These are phyloP conservation scores for Aspergillus sp. DNA, from an alignment of 2,329 filamentous ascomycete species.

Conservation along the genomic window DNA sequence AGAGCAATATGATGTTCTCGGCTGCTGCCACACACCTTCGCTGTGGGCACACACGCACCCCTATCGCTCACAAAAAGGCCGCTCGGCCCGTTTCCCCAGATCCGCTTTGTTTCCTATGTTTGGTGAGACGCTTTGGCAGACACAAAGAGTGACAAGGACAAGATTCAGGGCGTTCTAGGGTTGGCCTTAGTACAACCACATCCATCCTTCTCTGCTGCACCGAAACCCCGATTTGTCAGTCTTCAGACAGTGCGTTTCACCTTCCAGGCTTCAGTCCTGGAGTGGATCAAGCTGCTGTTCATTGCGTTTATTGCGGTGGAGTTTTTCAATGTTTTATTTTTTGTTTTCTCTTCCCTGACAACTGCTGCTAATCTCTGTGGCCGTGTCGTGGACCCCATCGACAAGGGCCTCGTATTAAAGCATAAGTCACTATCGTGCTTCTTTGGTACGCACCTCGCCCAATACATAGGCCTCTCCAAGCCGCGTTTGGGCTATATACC, in stretches of 20 bases:
- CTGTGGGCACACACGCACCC: conserved; percentile 12
- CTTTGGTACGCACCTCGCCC: too few species aligned
- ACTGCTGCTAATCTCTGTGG: too few species aligned
- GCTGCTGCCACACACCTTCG: conserved; percentile 13
- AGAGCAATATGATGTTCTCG: too few species aligned
- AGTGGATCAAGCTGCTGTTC: neutral
- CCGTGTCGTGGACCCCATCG: too few species aligned
- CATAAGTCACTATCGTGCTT: too few species aligned
- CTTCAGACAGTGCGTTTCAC: conserved; percentile 1
- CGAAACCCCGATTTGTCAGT: neutral
- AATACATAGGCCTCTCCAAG: too few species aligned
- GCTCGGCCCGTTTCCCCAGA: conserved; percentile 24
- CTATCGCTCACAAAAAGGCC: conserved; percentile 18
- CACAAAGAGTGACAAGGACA: too few species aligned
- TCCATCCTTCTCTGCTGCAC: conserved; percentile 2
- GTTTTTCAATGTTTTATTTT: neutral
- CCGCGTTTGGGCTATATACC: too few species aligned
- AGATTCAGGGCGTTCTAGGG: too few species aligned
- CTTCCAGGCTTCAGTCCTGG: neutral
- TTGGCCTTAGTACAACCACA: neutral
- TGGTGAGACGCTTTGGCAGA: neutral
- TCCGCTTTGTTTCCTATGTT: conserved; percentile 14
- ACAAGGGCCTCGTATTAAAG: too few species aligned
- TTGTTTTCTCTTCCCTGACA: neutral
- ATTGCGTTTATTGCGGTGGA: conserved; percentile 6